Conservation (phyloP, 2,329 filamentous ascomycete genomes). For the Lachnellula suecica region DNA sequence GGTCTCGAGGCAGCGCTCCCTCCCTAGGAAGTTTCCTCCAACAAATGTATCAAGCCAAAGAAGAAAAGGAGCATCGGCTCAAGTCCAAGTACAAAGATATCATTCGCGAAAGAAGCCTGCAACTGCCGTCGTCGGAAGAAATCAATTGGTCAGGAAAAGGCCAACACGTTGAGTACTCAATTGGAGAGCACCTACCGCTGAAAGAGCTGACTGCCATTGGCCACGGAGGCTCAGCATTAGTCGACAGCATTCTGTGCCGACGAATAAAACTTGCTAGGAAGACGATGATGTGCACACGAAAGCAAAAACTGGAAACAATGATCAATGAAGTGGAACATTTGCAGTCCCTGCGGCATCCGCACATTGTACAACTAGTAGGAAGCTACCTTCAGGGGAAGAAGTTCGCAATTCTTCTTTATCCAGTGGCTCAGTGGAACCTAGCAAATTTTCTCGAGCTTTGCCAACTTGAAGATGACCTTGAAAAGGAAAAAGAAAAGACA, state of each 20-base stretch:
- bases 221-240: neutral
- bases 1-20: neutral
- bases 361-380: slow-evolving; percentile 5
- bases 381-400: neutral
- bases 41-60: neutral
- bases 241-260: neutral
- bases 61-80: neutral
- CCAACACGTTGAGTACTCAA: neutral
- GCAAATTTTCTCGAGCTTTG: neutral
- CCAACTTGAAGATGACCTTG: neutral
- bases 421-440: slow-evolving; percentile 2
- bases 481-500: neutral
- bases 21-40: neutral
- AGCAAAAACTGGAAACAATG: neutral
- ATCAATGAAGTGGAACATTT: slow-evolving; percentile 4
- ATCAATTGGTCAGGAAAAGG: neutral
- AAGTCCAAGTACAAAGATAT: neutral
- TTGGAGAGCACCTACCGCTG: neutral
- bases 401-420: slow-evolving; percentile 3
- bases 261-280: slow-evolving; percentile 2
- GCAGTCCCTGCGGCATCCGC: slow-evolving; percentile 1
- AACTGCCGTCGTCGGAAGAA: neutral
- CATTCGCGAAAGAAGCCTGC: neutral
- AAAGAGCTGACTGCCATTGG: neutral
- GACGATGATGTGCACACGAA: neutral